phyloP scores from a whole-genome alignment of 495 filamentous ascomycete genomes.

The Annulohypoxylon stygium region DNA sequence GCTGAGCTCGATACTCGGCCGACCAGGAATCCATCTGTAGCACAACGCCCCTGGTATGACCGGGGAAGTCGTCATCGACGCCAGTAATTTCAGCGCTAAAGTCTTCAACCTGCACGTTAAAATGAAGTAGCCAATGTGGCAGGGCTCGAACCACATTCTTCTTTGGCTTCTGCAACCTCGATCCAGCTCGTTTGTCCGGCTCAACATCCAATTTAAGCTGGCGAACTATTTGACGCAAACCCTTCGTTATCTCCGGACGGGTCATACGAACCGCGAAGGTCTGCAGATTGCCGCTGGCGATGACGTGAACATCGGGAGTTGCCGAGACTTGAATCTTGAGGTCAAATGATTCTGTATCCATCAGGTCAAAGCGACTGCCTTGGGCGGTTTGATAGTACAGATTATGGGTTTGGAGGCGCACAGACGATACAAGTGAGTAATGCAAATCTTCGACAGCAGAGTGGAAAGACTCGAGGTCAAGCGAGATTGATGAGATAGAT shows the following conservation, averaged over 20 bases:
- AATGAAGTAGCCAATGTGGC: constrained; percentile 86
- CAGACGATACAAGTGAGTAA: constrained; percentile 84
- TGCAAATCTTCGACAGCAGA: constrained; percentile 85
- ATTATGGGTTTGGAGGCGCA: constrained; percentile 87
- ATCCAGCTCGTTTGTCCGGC: constrained; percentile 68
- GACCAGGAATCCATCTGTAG: constrained; percentile 91
- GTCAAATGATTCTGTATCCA: constrained; percentile 88
- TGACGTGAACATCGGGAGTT: constrained; percentile 84
- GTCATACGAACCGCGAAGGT: constrained; percentile 92
- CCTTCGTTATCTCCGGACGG: constrained; percentile 89
- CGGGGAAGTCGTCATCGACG: constrained; percentile 82
- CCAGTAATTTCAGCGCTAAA: constrained; percentile 93
- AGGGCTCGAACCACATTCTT: constrained; percentile 84
- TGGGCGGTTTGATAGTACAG: constrained; percentile 94
- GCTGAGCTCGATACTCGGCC: constrained; percentile 89
- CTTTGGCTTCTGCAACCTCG: constrained; percentile 62
- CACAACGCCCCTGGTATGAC: constrained; percentile 81
- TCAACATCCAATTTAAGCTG: constrained; percentile 76
- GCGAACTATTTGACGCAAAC: constrained; percentile 88
- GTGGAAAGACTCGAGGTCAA: constrained; percentile 95
- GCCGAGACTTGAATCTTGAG: constrained; percentile 86
- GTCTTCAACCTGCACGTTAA: constrained; percentile 87
- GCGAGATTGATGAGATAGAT: constrained; percentile 88
- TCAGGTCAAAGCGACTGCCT: constrained; percentile 83
- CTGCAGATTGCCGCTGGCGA: constrained; percentile 82